Conservation (phyloP, 108 stramenopile species). For the Stephanodiscus minutulus region DNA sequence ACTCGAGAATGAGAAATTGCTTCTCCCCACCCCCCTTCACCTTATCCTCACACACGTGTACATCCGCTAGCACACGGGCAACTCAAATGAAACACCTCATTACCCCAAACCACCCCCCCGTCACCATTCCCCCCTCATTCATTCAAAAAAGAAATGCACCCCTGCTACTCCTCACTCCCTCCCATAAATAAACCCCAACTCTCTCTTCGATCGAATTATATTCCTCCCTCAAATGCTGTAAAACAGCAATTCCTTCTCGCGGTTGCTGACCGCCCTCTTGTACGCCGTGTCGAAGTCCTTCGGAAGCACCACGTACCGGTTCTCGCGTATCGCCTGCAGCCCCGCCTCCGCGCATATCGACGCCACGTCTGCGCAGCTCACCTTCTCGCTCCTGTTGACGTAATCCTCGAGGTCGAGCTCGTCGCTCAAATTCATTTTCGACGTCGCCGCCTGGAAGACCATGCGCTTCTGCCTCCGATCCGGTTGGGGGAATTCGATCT, state of each 20-base stretch:
- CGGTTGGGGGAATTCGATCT: conserved; percentile 99
- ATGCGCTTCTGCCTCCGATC: conserved; percentile 99
- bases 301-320: conserved; percentile 97
- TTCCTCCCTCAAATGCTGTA: conserved; percentile 76
- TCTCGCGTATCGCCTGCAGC: conserved; percentile 97
- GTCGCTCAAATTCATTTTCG: conserved; percentile 97
- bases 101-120: too few species aligned
- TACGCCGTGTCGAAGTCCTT: conserved; percentile 99
- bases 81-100: too few species aligned
- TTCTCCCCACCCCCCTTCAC: too few species aligned
- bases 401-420: conserved; percentile 99
- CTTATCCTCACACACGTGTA: too few species aligned
- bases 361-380: conserved; percentile 94
- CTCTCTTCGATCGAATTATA: background rate
- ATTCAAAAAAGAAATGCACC: too few species aligned
- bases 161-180: too few species aligned
- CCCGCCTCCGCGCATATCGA: conserved; percentile 98
- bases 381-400: conserved; percentile 97
- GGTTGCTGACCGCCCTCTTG: conserved; percentile 97
- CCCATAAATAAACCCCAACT: too few species aligned
- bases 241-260: conserved; percentile 96
- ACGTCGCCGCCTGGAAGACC: conserved; percentile 98
- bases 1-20: too few species aligned
- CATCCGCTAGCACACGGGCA: too few species aligned
- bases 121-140: too few species aligned